phyloP scores from a whole-genome alignment of 192 early-diverging fungal species.

The Coemansia sp. region DNA sequence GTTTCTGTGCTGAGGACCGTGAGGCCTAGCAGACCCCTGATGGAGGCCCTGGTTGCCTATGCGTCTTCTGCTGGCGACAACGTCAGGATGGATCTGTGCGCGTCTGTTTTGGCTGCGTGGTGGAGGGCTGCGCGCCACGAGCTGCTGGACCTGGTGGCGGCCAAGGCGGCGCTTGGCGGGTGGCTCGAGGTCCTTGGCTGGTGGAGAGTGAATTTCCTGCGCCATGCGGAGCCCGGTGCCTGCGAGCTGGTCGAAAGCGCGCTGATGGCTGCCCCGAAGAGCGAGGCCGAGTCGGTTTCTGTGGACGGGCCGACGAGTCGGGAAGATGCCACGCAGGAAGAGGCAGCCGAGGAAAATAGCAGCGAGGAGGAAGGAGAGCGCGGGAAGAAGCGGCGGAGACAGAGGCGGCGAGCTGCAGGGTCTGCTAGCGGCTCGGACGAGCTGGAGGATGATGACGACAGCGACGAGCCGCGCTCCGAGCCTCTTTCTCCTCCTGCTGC shows the following conservation, averaged over 20 bases:
- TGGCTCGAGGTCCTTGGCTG: background rate
- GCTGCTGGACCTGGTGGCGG: background rate
- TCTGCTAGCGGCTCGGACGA: too few species aligned
- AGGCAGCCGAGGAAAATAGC: too few species aligned
- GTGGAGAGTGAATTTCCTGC: background rate
- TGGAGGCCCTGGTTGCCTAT: slow-evolving; percentile 7
- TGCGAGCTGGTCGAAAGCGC: background rate
- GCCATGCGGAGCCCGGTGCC: background rate
- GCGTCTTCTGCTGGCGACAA: background rate
- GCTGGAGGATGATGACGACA: too few species aligned
- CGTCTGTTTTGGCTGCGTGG: slow-evolving; percentile 18
- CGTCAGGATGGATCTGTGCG: slow-evolving; percentile 13
- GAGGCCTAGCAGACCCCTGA: slow-evolving; percentile 14
- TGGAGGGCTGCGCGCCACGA: slow-evolving; percentile 36
- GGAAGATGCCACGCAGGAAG: too few species aligned
- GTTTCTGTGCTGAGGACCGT: slow-evolving; percentile 46
- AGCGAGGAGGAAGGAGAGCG: too few species aligned
- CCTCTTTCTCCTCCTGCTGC: too few species aligned
- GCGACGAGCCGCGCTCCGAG: too few species aligned
- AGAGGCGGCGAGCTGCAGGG: too few species aligned
- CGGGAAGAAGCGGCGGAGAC: too few species aligned
- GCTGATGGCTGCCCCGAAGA: background rate
- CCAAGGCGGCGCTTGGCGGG: background rate
- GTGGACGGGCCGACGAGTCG: too few species aligned
- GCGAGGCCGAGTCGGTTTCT: too few species aligned